phyloP scores from a whole-genome alignment of 2,329 filamentous ascomycete species.

The Claviceps capensis region DNA sequence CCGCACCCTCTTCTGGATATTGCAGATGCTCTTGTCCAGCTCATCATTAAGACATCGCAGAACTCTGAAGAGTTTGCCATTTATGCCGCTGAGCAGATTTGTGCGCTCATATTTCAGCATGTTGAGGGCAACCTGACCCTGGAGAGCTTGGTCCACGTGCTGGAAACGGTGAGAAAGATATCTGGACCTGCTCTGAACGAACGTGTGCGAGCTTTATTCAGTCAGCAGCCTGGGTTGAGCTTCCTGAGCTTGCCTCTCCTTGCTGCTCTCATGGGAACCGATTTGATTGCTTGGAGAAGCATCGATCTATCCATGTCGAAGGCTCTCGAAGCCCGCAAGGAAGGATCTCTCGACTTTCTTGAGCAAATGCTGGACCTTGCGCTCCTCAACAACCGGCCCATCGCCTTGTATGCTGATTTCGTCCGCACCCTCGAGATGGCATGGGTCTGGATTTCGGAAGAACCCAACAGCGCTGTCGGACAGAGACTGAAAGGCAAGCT shows the following conservation, averaged over 20 bases:
- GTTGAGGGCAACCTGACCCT: conserved; percentile 42
- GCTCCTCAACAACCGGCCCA: conserved; percentile 62
- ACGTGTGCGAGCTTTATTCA: conserved; percentile 41
- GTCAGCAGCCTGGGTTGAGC: conserved; percentile 39
- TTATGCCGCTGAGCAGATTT: conserved; percentile 47
- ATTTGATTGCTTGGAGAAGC: conserved; percentile 47
- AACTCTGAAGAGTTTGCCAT: conserved; percentile 46
- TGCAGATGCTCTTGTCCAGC: conserved; percentile 45
- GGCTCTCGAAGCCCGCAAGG: conserved; percentile 56
- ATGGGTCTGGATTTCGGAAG: conserved; percentile 66
- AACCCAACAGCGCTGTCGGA: conserved; percentile 48
- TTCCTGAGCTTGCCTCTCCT: conserved; percentile 46
- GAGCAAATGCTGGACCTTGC: conserved; percentile 65
- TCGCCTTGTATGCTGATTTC: conserved; percentile 74
- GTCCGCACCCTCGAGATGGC: conserved; percentile 68
- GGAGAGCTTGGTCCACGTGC: conserved; percentile 48
- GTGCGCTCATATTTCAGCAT: conserved; percentile 39
- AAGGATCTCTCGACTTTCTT: conserved; percentile 65
- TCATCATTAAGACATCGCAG: conserved; percentile 50
- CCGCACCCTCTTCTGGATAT: conserved; percentile 47
- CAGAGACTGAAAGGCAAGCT: conserved; percentile 58
- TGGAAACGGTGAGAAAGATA: conserved; percentile 48
- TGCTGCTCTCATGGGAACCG: conserved; percentile 42
- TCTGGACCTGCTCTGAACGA: conserved; percentile 38
- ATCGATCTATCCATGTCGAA: conserved; percentile 62